Evolutionary conservation across 331 rosid genomes (phyloP), one percentile per base, ranked within the genome.

Genomic region (Pyrus hybrid): DNA sequence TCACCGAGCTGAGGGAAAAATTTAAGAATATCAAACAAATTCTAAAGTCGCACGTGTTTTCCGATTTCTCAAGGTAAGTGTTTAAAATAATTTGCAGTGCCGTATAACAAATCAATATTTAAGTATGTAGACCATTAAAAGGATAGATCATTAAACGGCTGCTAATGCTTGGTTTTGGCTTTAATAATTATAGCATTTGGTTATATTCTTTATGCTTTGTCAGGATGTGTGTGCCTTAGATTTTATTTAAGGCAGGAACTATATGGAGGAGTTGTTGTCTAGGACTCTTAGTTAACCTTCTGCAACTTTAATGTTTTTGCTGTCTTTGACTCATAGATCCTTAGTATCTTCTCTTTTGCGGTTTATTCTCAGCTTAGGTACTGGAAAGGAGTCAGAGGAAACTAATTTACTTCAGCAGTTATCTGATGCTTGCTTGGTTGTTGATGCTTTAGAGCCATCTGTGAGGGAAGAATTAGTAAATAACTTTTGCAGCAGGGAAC

Each of bases 351-450:
- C 81, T 66, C 69, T 83, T 83, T 84, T 75, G 66, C 76, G 60
- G 74, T 80, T 82, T 80, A 49, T 83, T 87, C 84, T 85, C 97
- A 95, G 99, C 99, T 86, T 95, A 89, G 99, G 99, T 77, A 92
- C 98, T 26, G 99, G 99, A 71, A 95, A 95, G 83, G 99, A 95
- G 89, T 85, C 93, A 51, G 99, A 92, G 85, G 98, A 95, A 88
- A 80, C 87, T 45, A 90, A 91, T 85, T 85, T 95, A 78, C 89
- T 95, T 41, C 96, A 90, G 86, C 97, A 89, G 54, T 79, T 95
- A 89, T 92, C 99, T 79, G 96, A 95, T 83, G 97, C 99, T 76
- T 95, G 99, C 86, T 85, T 92, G 85, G 99, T 95, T 80, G 98
- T 95, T 76, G 93, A 95, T 84, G 97, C 99, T 63, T 85, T 95